Evolutionary conservation across 176 grass and related monocot species (phyloP), one percentile per base, ranked within the genome.

Genomic region (Rhynchospora breviuscula): DNA sequence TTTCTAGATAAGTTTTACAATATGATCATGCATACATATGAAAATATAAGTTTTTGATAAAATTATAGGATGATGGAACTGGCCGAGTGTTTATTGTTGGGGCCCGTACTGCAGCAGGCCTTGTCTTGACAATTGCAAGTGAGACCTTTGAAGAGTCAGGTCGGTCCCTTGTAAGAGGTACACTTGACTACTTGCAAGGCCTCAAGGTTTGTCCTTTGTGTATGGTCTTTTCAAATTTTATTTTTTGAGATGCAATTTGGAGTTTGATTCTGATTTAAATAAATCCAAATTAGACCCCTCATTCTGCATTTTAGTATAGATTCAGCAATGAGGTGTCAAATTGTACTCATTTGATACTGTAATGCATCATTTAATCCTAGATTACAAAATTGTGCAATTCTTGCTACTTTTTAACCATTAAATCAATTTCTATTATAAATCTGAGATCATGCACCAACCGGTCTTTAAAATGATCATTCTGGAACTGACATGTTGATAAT

Each of bases 111-210:
- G 96, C 96, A 72, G 85, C 87, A 18, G 93, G 96, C 13, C 87
- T 98, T 78, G 67, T 91, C 70, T 91, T 98, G 81, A 98, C 91
- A 83, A 77, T 98, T 90, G 92, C 91, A 77, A 98, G 96, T 86
- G 96, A 98, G 82, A 90, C 93, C 88, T 98, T 98, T 86, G 96
- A 98, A 86, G 96, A 98, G 22, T 98, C 96, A 26, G 96, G 92
- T 49, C 84, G 96, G 62, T 91, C 92, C 44, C 89, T 98, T 83
- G 96, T 98, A 8, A 93, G 96, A 62, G 96, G 96, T 78, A 99
- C 96, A 83, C 91, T 99, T 61, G 96, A 99, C 85, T 99, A 99
- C 84, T 87, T 99, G 58, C 96, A 99, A 90, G 96, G 96, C 72
- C 79, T 99, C 35, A 99, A 99, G 96, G 96, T 99, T 88, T 89